A percentile compares a stretch with the other conserved stretches of the same genome.
phyloP scores from a whole-genome alignment of 768 basidiomycete species.

The Gelatoporia subvermispora region DNA sequence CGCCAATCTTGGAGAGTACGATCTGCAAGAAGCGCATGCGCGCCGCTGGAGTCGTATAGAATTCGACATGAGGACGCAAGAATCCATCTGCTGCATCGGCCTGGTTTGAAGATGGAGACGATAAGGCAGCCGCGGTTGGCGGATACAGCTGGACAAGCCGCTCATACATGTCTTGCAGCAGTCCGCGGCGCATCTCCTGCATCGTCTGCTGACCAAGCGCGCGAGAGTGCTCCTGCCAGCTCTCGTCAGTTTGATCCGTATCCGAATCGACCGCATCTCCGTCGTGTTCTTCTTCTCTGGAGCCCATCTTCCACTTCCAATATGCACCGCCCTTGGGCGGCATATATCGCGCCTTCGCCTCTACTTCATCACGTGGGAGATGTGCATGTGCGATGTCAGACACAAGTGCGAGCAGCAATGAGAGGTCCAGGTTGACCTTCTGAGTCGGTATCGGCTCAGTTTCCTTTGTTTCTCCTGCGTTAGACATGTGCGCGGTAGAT shows the following conservation, averaged over 20 bases:
- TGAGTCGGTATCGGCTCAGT: slow-evolving; percentile 37
- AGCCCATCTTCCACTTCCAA: slow-evolving; percentile 50
- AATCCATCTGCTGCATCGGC: background rate
- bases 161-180: slow-evolving; percentile 60
- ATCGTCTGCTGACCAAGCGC: slow-evolving; percentile 68
- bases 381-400: slow-evolving; percentile 18
- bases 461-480: too few species aligned
- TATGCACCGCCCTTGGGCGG: slow-evolving; percentile 43
- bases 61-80: slow-evolving; percentile 37
- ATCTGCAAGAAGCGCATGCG: slow-evolving; percentile 70
- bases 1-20: slow-evolving; percentile 70
- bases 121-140: background rate
- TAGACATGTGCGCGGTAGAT: slow-evolving; percentile 3
- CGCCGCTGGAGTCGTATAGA: slow-evolving; percentile 82
- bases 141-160: slow-evolving; percentile 27
- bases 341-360: slow-evolving; percentile 60
- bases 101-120: background rate
- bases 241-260: background rate
- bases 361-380: slow-evolving; percentile 50
- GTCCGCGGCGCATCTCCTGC: slow-evolving; percentile 64
- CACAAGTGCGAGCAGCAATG: slow-evolving; percentile 65
- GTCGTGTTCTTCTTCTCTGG: slow-evolving; percentile 4
- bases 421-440: slow-evolving; percentile 77
- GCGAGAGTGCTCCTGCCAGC: slow-evolving; percentile 52
- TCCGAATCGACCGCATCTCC: background rate